These are phyloP conservation scores for Fusarium sp. DNA, from an alignment of 2,329 filamentous ascomycete species.

Conservation along the genomic window DNA sequence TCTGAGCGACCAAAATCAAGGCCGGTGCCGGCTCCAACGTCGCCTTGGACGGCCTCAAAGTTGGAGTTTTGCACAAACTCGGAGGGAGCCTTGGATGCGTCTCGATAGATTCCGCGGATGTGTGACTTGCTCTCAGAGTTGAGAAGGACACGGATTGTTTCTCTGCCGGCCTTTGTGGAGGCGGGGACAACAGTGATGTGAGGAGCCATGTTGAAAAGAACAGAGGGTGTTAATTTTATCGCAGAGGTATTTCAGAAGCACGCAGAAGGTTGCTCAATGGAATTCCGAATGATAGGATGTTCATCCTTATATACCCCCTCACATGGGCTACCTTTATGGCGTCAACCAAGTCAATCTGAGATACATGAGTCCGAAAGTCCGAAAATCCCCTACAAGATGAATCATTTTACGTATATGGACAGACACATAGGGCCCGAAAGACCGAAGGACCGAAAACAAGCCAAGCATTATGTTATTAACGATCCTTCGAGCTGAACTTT, in stretches of 20 bases:
- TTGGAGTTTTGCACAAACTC: slow-evolving; percentile 43
- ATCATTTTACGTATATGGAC: no score
- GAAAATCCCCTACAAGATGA: background rate
- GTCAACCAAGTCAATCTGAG: background rate
- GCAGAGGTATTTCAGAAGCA: fast-evolving
- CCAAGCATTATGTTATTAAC: background rate
- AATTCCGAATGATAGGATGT: background rate
- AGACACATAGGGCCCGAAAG: background rate
- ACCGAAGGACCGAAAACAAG: background rate
- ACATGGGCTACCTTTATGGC: background rate
- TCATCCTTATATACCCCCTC: background rate
- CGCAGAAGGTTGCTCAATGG: background rate
- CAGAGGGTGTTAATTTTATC: background rate
- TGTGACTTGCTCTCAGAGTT: slow-evolving; percentile 24
- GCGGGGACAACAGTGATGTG: slow-evolving; percentile 49
- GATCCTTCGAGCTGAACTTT: background rate
- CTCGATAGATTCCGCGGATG: slow-evolving; percentile 47
- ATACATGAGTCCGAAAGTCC: background rate
- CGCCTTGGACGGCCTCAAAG: slow-evolving; percentile 45
- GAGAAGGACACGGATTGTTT: slow-evolving; percentile 44
- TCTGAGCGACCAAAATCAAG: slow-evolving; percentile 46
- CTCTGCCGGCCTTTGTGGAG: slow-evolving; percentile 45
- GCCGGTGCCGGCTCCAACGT: slow-evolving; percentile 37
- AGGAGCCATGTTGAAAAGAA: slow-evolving; percentile 34
- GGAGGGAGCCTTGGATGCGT: slow-evolving; percentile 42